Conservation (phyloP, 345 rosid genomes). For the Limnanthes douglasii region DNA sequence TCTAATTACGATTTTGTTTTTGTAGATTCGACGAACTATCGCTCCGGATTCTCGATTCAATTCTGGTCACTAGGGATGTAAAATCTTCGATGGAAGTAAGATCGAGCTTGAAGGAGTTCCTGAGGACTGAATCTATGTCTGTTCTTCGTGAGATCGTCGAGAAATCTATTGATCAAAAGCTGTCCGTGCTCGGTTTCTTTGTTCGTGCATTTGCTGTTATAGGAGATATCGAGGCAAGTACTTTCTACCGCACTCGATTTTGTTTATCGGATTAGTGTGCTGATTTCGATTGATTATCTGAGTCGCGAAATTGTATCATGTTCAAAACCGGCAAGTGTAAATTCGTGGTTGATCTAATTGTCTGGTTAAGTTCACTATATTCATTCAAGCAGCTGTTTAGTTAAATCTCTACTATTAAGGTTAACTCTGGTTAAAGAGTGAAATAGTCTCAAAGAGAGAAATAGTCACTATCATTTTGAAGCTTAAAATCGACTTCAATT, state of each 20-base stretch:
- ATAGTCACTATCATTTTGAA: no score
- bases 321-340: not conserved
- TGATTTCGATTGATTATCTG: not conserved
- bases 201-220: slow-evolving; percentile 55
- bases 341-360: no score
- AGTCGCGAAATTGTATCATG: not conserved
- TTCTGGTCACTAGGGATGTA: slow-evolving; percentile 37
- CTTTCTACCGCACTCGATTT: not conserved
- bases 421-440: no score
- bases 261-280: not conserved
- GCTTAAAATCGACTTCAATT: no score
- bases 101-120: slow-evolving; percentile 24
- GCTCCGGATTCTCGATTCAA: slow-evolving; percentile 40
- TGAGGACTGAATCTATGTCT: slow-evolving; percentile 33
- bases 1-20: slow-evolving; percentile 1
- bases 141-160: slow-evolving; percentile 23
- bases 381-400: no score
- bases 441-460: no score
- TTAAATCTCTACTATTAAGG: no score
- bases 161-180: slow-evolving; percentile 34
- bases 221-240: slow-evolving; percentile 52
- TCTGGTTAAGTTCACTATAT: no score
- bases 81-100: slow-evolving; percentile 24
- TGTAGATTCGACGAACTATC: slow-evolving; percentile 45
- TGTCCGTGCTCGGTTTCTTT: slow-evolving; percentile 54